phyloP scores from a whole-genome alignment of 805 yeast genomes.

The Metschnikowia peoriensis region DNA sequence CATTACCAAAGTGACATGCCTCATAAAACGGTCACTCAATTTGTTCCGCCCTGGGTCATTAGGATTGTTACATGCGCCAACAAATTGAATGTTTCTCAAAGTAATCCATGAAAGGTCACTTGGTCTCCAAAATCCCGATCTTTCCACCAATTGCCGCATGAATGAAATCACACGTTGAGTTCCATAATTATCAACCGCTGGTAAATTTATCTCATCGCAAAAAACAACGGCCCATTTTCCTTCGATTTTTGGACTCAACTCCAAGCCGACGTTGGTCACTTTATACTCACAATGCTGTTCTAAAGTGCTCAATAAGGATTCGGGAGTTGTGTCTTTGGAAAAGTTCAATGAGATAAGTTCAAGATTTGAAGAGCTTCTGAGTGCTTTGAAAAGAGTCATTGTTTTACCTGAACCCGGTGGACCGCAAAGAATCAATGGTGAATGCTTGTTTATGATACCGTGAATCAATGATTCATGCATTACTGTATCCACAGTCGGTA shows the following conservation, averaged over 20 bases:
- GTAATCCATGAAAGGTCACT: conserved; percentile 63
- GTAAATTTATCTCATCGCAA: conserved; percentile 90
- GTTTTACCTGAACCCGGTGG: conserved; percentile 99
- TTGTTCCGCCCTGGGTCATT: conserved; percentile 70
- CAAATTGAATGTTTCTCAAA: conserved; percentile 66
- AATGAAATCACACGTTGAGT: conserved; percentile 71
- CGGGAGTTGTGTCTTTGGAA: conserved; percentile 74
- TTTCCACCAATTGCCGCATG: conserved; percentile 71
- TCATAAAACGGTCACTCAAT: conserved; percentile 58
- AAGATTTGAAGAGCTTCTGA: conserved; percentile 55
- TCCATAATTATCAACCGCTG: conserved; percentile 67
- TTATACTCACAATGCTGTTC: conserved; percentile 71
- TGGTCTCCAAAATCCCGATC: conserved; percentile 73
- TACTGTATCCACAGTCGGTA: conserved; percentile 78
- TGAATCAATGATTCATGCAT: conserved; percentile 63
- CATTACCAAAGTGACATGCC: conserved; percentile 64
- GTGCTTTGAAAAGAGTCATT: conserved; percentile 74
- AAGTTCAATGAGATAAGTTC: conserved; percentile 73
- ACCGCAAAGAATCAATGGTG: conserved; percentile 76
- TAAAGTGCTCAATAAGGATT: conserved; percentile 56
- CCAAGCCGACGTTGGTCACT: conserved; percentile 48
- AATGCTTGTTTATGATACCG: conserved; percentile 52
- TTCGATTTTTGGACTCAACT: conserved; percentile 54
- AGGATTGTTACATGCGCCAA: conserved; percentile 96
- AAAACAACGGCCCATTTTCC: conserved; percentile 79